Conservation (phyloP, 2,329 filamentous ascomycete species). For the Xylaria sp. region DNA sequence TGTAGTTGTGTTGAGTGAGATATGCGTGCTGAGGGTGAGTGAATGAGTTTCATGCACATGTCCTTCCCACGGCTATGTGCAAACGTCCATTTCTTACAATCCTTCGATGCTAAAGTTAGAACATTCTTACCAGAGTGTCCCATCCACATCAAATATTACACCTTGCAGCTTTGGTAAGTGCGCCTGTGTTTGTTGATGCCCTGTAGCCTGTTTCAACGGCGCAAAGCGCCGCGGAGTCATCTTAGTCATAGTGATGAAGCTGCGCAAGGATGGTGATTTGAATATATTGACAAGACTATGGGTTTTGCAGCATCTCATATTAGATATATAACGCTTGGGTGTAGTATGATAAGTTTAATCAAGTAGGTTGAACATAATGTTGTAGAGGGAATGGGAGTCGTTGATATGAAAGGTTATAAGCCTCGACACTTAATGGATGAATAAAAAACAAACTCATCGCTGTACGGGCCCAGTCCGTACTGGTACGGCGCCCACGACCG, state of each 20-base stretch:
- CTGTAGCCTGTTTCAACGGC: slow-evolving; percentile 53
- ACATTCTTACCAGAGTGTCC: slow-evolving; percentile 79
- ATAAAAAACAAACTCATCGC: too few relatives aligned
- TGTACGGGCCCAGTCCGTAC: too few relatives aligned
- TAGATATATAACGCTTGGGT: too few relatives aligned
- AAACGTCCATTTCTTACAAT: neutral
- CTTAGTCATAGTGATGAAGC: slow-evolving; percentile 50
- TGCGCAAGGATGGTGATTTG: slow-evolving; percentile 39
- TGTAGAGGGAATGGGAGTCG: too few relatives aligned
- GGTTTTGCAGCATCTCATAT: slow-evolving; percentile 17
- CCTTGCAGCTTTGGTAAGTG: slow-evolving; percentile 58
- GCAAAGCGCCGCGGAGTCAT: slow-evolving; percentile 57
- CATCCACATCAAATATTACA: slow-evolving; percentile 91
- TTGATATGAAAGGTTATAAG: neutral
- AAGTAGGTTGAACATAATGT: too few relatives aligned
- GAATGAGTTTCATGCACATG: neutral
- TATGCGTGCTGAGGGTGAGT: neutral
- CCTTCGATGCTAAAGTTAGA: neutral
- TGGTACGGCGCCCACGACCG: too few relatives aligned
- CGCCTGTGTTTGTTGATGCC: slow-evolving; percentile 39
- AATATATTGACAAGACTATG: too few relatives aligned
- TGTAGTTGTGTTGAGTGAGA: slow-evolving; percentile 1
- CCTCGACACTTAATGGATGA: too few relatives aligned
- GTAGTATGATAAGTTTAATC: too few relatives aligned
- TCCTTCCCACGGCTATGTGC: neutral